Evolutionary conservation across 441 rosid species (phyloP), one percentile per base, ranked within the genome.

Genomic region (Gossypium schwendimanii): DNA sequence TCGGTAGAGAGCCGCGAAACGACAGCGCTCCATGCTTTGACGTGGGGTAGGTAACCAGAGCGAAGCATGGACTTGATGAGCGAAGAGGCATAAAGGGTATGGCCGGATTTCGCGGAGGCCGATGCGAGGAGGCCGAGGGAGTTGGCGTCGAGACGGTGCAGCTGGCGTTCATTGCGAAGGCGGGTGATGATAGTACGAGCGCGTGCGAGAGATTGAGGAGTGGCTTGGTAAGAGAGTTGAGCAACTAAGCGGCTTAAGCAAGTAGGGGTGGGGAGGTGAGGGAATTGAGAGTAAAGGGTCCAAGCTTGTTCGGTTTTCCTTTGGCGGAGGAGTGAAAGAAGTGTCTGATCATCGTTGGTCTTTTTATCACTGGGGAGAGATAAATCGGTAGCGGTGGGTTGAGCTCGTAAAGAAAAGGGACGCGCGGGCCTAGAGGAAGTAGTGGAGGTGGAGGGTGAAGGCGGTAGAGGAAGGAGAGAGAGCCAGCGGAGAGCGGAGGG

Each of bases 211-310:
- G 87, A 75, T 1, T 79, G 79, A 2, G 82, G 80, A 23, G 87
- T 86, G 49, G 84, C 83, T 50, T 80, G 91, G 71, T 89, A 83
- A 39, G 95, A 85, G 53, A 94, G 85, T 67, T 94, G 97, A 36
- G 97, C 87, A 52, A 94, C 88, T 63, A 94, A 84, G 74, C 97
- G 97, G 89, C 97, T 90, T 50, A 92, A 94, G 77, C 97, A 92
- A 77, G 95, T 86, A 57, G 97, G 84, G 39, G 81, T 87, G 0
- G 97, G 96, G 31, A 94, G 91, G 68, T 73, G 85, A 71, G 85
- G 18, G 52, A 77, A 81, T 63, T 84, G 91, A 2, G 84, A 70
- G 78, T 94, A 94, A 26, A 76, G 57, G 47, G 62, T 62, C 98
- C 98, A 94, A 21, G 98, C 98, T 57, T 87, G 91, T 8, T 88